phyloP scores from a whole-genome alignment of 169 alveolate species.

The Plasmodium falciparum region DNA sequence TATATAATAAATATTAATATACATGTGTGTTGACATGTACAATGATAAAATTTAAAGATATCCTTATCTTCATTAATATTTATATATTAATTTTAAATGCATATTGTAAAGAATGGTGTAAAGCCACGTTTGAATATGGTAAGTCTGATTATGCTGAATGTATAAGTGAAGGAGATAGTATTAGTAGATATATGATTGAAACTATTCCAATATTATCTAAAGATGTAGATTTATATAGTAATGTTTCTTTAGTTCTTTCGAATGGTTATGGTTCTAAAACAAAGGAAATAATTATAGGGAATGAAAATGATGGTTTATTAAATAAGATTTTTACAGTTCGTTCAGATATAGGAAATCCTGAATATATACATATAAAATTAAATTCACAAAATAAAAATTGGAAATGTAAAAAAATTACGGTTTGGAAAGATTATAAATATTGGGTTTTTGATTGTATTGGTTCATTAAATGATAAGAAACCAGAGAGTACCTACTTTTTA shows the following conservation, averaged over 20 bases:
- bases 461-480: constrained; percentile 79
- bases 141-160: constrained; percentile 91
- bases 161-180: constrained; percentile 87
- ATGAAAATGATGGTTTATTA: constrained; percentile 85
- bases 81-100: constrained; percentile 7
- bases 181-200: constrained; percentile 88
- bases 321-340: constrained; percentile 77
- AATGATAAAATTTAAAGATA: constrained; percentile 8
- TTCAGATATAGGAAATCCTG: constrained; percentile 78
- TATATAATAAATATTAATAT: background rate
- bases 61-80: background rate
- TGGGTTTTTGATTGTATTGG: constrained; percentile 92
- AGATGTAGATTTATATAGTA: constrained; percentile 87
- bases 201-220: constrained; percentile 86
- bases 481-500: constrained; percentile 66
- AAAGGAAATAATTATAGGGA: constrained; percentile 85
- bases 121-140: constrained; percentile 88
- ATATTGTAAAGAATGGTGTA: constrained; percentile 89
- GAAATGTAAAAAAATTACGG: constrained; percentile 90
- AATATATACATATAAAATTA: constrained; percentile 78
- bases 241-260: constrained; percentile 77
- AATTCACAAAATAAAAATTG: constrained; percentile 87
- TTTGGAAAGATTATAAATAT: constrained; percentile 90
- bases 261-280: constrained; percentile 88
- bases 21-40: background rate